Base-by-base conservation (phyloP, 805 yeast genomes). In the Yarrowia phangngaensis region DNA sequence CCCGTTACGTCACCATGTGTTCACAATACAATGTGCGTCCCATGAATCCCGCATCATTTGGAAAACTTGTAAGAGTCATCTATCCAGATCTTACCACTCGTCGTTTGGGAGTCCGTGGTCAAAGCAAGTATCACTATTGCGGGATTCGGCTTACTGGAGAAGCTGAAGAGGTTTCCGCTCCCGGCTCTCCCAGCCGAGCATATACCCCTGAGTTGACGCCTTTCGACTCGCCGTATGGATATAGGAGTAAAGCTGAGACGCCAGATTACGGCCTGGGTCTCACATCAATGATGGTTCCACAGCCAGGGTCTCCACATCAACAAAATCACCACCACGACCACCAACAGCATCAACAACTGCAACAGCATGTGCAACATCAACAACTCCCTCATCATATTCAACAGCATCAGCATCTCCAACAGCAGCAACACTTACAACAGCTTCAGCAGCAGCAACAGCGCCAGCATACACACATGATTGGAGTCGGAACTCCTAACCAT, bases 71-170 rank as follows among this genome's bases (percentile, higher is more conserved):
- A 14, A 70, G 80, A 51, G 68, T 80, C 4, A 64, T 78, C 4
- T 82, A 74, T 57, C 92, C 95, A 0, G 69, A 70, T 49, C 68
- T 85, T 53, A 78, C 79, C 22, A 83, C 92, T 0, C 73, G 94
- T 54, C 72, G 96, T 48, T 68, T 87, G 47, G 96, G 96, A 2
- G 77, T 80, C 62, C 71, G 95, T 41, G 89, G 89, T 2, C 83
- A 81, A 59, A 79, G 90, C 15, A 82, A 82, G 60, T 88, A 88
- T 64, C 94, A 86, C 62, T 87, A 85, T 60, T 83, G 90, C 64
- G 95, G 95, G 3, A 71, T 88, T 46, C 73, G 72, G 54, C 65
- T 69, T 53, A 58, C 70, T 7, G 72, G 68, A 17, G 70, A 68
- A 55, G 53, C 48, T 8, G 48, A 29, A 13, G 48, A 41, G 14